Percentiles rank a stretch among this genome's conserved stretches.
phyloP scores from a whole-genome alignment of 2,329 filamentous ascomycete species.

The Emydomyces testavorans region DNA sequence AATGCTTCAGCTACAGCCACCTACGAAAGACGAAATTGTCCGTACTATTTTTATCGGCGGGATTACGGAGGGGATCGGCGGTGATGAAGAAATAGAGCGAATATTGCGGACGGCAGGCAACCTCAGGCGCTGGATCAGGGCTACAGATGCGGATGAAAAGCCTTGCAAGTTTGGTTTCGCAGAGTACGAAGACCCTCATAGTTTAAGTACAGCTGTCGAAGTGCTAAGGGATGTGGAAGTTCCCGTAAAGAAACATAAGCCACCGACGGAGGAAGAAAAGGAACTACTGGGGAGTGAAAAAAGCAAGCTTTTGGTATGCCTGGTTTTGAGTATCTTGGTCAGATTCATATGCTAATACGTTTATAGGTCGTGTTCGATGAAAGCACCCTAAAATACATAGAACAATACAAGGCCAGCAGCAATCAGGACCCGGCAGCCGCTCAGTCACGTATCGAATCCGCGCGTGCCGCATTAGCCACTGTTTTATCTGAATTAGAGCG shows the following conservation, averaged over 20 bases:
- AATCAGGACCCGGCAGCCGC: conserved; percentile 51
- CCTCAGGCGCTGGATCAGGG: conserved; percentile 74
- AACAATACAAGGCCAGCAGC: conserved; percentile 59
- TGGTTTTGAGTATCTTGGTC: not conserved
- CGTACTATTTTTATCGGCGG: conserved; percentile 83
- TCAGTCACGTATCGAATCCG: conserved; percentile 58
- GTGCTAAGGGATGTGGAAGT: conserved; percentile 72
- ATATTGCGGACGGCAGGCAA: conserved; percentile 67
- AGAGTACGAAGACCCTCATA: conserved; percentile 84
- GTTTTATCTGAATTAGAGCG: conserved; percentile 63
- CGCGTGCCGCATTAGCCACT: conserved; percentile 54
- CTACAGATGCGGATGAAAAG: conserved; percentile 66
- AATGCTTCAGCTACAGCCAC: conserved; percentile 63
- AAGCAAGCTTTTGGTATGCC: conserved; percentile 51
- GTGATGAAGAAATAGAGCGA: conserved; percentile 66
- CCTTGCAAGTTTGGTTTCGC: conserved; percentile 86
- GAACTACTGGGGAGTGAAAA: conserved; percentile 51
- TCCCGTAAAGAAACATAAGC: conserved; percentile 61
- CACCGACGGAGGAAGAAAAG: conserved; percentile 29
- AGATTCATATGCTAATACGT: conserved; percentile 18
- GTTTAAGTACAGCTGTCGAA: conserved; percentile 72
- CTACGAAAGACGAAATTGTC: conserved; percentile 79
- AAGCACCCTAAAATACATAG: conserved; percentile 70
- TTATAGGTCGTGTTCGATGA: conserved; percentile 60
- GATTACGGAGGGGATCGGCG: conserved; percentile 65